These are phyloP conservation scores for Rhododendron henanense DNA, from an alignment of 148 eudicot genomes.

Conservation along the genomic window DNA sequence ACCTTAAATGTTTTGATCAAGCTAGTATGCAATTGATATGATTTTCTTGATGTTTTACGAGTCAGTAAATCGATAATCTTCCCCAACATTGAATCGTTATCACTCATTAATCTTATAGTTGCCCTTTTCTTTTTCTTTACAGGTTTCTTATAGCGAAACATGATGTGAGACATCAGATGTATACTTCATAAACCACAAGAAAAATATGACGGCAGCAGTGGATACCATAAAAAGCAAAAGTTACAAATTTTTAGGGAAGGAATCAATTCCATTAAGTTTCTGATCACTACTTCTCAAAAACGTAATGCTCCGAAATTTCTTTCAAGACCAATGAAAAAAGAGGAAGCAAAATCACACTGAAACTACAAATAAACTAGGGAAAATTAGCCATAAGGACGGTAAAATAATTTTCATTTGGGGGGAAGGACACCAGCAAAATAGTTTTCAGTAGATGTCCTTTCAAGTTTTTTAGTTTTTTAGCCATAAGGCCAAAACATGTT, in stretches of 20 bases:
- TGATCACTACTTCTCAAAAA: neutral
- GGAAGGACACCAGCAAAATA: too few species aligned
- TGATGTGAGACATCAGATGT: neutral
- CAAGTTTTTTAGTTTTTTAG: too few species aligned
- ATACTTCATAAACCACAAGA: neutral
- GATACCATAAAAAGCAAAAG: neutral
- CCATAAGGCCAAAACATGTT: too few species aligned
- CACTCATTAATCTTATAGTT: neutral
- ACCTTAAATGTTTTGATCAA: neutral
- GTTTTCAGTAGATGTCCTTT: too few species aligned
- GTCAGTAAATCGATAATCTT: neutral
- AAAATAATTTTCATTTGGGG: too few species aligned
- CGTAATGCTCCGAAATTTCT: neutral
- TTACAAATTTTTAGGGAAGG: neutral
- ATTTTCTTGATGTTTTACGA: neutral
- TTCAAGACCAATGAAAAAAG: neutral
- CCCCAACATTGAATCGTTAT: neutral
- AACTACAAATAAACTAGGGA: neutral
- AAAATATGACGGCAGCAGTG: neutral
- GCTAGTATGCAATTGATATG: neutral
- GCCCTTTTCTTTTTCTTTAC: neutral
- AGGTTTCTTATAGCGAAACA: neutral
- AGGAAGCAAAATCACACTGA: neutral
- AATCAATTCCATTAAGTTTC: neutral
- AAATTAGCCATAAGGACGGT: too few species aligned